Evolutionary conservation across 2,329 filamentous ascomycete species (phyloP), one percentile per base, ranked within the genome.

Genomic region (Arthrocladium fulminans): DNA sequence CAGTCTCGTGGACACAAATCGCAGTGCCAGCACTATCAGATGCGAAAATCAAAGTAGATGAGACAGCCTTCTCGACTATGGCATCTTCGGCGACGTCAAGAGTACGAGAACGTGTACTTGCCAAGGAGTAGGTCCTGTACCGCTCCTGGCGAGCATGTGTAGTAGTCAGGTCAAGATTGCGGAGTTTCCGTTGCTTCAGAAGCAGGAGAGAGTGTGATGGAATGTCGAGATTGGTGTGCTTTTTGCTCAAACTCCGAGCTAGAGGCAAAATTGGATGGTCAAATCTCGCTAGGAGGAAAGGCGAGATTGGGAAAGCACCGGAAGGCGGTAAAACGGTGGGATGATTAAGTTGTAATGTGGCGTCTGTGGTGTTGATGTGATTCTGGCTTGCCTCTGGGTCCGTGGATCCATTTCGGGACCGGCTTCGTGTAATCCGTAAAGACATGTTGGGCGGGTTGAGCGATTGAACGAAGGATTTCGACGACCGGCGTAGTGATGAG

Each of bases 21-120:
- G 73, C 74, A 1, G 73, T 76, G 3, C 73, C 72, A 3, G 73
- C 73, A 51, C 73, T 68, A 22, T 70, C 59, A 51, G 73, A 71
- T 0, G 70, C 70, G 51, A 76, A 77, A 20, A 76, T 67, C 3
- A 74, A 62, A 45, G 45, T 46, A 12, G 17, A 17, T 40, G n/a
- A 17, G 5, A 40, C 20, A 6, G 37, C 37, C 13, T 20, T n/a
- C 3, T 13, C 20, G 15, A 40, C 13, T 3, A 20, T 22, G 23
- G 37, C 37, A 19, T 3, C 6, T 7, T 40, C 20, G 4, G 6
- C 15, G 4, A 22, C n/a, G 13, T 40, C 6, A 7, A 13, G 20
- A 19, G 35, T 20, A 40, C n/a, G 12, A 19, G 6, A 19, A 40
- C 15, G 37, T 40, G 3, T 19, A 19, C 15, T 12, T 13, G 13